These are phyloP conservation scores for Ophiostoma tasmaniense DNA, from an alignment of 2,329 filamentous ascomycete genomes.

Conservation along the genomic window DNA sequence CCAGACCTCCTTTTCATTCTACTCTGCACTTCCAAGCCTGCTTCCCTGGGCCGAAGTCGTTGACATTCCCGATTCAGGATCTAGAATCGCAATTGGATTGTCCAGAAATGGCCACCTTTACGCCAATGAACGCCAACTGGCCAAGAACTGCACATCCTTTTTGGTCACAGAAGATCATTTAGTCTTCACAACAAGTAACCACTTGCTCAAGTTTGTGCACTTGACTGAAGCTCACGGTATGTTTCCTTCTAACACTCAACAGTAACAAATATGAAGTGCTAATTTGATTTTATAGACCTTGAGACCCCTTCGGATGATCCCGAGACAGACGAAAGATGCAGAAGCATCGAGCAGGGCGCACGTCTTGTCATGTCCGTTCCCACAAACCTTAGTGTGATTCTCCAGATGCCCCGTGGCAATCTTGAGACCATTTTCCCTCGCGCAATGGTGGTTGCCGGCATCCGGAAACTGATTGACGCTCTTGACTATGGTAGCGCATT, in stretches of 20 bases:
- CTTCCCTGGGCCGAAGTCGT: conserved; percentile 47
- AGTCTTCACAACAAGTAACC: conserved; percentile 85
- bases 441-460: conserved; percentile 84
- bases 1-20: conserved; percentile 27
- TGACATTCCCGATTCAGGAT: conserved; percentile 28
- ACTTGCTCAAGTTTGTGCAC: conserved; percentile 91
- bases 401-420: conserved; percentile 95
- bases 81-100: conserved; percentile 49
- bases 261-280: not conserved
- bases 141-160: conserved; percentile 89
- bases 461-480: conserved; percentile 68
- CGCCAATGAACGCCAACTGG: conserved; percentile 63
- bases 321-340: conserved; percentile 83
- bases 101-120: conserved; percentile 71
- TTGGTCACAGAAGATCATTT: conserved; percentile 72
- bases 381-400: conserved; percentile 70
- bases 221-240: conserved; percentile 48
- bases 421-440: conserved; percentile 90
- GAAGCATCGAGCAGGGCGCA: conserved; percentile 83
- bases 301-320: conserved; percentile 81
- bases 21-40: conserved; percentile 35
- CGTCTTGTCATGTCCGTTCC: conserved; percentile 83
- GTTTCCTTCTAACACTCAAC: not conserved
- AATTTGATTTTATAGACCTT: conserved; percentile 43
- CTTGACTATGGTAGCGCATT: conserved; percentile 82